Conservation (phyloP, 1,284 basidiomycete species). For the Malassezia sympodialis region DNA sequence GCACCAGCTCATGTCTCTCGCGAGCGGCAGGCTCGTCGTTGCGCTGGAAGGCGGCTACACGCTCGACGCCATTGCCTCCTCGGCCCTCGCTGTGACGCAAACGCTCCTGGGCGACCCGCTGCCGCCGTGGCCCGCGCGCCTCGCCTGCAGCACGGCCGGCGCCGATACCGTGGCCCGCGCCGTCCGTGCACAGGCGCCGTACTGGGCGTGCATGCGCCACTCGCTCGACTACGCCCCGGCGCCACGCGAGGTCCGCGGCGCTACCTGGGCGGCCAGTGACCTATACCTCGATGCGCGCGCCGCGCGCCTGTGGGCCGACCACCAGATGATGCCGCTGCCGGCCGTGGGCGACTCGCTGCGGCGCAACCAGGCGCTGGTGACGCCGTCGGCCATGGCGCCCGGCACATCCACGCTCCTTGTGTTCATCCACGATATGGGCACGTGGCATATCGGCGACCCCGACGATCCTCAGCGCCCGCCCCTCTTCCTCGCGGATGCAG, state of each 20-base stretch:
- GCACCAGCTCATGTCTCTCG: conserved; percentile 81
- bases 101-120: conserved; percentile 77
- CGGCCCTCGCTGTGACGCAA: conserved; percentile 73
- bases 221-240: conserved; percentile 44
- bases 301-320: conserved; percentile 2
- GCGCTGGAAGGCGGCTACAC: conserved; percentile 98
- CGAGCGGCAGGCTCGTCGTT: conserved; percentile 77
- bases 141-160: conserved; percentile 65
- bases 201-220: conserved; percentile 71
- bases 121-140: conserved; percentile 54
- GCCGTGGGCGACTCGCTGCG: neutral
- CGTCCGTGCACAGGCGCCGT: conserved; percentile 71
- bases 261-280: conserved; percentile 17
- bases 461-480: neutral
- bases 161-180: conserved; percentile 80
- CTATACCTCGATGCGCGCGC: conserved; percentile 2
- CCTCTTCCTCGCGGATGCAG: conserved; percentile 60
- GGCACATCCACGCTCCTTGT: conserved; percentile 24
- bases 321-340: conserved; percentile 9
- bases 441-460: conserved; percentile 20
- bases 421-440: conserved; percentile 38
- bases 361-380: conserved; percentile 57
- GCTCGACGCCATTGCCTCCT: conserved; percentile 73
- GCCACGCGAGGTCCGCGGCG: neutral
- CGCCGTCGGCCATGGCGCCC: conserved; percentile 54